Evolutionary conservation across 306 rosid species (phyloP).

Genomic region (Benincasa hispida): DNA sequence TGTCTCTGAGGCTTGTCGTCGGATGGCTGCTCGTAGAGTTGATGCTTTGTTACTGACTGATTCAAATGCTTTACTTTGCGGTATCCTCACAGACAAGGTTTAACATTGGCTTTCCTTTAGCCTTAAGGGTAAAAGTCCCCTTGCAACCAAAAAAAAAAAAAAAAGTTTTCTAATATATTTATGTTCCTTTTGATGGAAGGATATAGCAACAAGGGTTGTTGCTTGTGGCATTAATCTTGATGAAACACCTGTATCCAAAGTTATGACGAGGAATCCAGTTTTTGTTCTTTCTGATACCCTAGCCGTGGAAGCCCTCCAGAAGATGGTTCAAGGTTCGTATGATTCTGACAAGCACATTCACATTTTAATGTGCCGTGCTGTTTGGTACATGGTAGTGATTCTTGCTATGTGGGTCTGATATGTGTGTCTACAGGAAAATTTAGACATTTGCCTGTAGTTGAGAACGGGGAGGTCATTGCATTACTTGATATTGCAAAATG

Average conservation of each 20-base stretch:
- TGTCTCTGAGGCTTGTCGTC: slow-evolving; percentile 71
- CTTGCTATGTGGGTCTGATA: slow-evolving; percentile 11
- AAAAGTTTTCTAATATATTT: neutral
- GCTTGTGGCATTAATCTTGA: slow-evolving; percentile 63
- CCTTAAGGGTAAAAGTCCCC: neutral
- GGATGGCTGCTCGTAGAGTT: slow-evolving; percentile 85
- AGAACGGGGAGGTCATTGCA: slow-evolving; percentile 94
- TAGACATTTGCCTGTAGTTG: slow-evolving; percentile 95
- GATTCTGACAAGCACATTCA: neutral
- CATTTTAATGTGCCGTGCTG: neutral
- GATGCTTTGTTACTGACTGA: slow-evolving; percentile 86
- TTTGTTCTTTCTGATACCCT: slow-evolving; percentile 91
- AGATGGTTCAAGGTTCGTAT: slow-evolving; percentile 95
- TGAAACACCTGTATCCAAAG: slow-evolving; percentile 77
- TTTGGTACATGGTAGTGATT: neutral
- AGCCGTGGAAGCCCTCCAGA: slow-evolving; percentile 98
- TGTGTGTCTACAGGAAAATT: slow-evolving; percentile 59
- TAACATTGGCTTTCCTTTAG: neutral
- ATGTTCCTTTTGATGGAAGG: slow-evolving; percentile 35
- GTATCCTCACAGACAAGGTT: slow-evolving; percentile 98
- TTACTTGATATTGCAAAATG: slow-evolving; percentile 97
- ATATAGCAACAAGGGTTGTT: slow-evolving; percentile 76
- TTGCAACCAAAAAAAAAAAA: neutral
- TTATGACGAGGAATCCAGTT: slow-evolving; percentile 85
- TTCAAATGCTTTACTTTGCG: slow-evolving; percentile 89